Conservation (phyloP, 139 green algal species). For the Klebsormidium nitens region DNA sequence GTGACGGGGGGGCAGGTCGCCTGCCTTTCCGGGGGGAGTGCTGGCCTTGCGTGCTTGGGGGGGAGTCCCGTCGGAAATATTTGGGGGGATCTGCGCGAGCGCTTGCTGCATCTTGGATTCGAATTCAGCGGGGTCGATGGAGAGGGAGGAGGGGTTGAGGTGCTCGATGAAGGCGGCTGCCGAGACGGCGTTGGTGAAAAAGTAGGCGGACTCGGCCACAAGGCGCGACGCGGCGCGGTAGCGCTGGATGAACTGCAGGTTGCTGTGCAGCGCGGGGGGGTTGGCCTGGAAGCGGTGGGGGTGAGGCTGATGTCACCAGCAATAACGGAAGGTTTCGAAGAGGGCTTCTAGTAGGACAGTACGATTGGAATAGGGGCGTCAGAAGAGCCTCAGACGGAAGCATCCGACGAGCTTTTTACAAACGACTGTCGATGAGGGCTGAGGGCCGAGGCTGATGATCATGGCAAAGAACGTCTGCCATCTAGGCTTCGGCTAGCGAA, state of each 20-base stretch:
- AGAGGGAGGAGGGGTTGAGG: conserved; percentile 27
- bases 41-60: too few relatives aligned
- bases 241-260: conserved; percentile 71
- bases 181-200: conserved; percentile 56
- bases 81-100: too few relatives aligned
- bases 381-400: too few relatives aligned
- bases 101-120: conserved; percentile 5
- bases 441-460: too few relatives aligned
- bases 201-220: conserved; percentile 47
- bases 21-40: too few relatives aligned
- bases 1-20: too few relatives aligned
- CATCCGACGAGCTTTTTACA: too few relatives aligned
- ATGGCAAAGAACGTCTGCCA: too few relatives aligned
- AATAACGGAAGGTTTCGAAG: background rate
- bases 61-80: too few relatives aligned
- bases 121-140: conserved; percentile 23
- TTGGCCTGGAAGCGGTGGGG: conserved; percentile 29
- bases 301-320: background rate
- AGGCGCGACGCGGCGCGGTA: conserved; percentile 51
- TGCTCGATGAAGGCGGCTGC: conserved; percentile 40
- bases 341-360: background rate
- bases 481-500: too few relatives aligned
- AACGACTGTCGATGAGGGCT: too few relatives aligned
- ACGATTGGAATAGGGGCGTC: too few relatives aligned
- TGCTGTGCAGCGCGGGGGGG: conserved; percentile 60